Conservation (phyloP, 805 yeast species). For the Blastobotrys chiropterorum region DNA sequence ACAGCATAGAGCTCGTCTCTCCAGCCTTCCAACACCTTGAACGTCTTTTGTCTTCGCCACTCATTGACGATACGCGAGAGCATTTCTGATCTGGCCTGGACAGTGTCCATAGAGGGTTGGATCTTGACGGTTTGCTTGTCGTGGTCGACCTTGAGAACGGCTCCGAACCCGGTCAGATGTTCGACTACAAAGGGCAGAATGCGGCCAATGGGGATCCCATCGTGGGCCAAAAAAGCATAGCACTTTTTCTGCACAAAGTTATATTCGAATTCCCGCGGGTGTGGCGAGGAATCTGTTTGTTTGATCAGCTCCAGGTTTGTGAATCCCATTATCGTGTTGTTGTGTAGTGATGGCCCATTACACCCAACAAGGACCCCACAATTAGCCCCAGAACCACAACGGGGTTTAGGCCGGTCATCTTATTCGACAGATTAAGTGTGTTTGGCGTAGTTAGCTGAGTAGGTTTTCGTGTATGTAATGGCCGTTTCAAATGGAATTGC, state of each 20-base stretch:
- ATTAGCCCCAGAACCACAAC: no score
- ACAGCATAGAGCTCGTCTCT: conserved; percentile 76
- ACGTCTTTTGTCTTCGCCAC: conserved; percentile 21
- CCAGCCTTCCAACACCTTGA: conserved; percentile 48
- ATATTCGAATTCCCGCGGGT: conserved; percentile 6
- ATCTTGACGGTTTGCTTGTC: conserved; percentile 27
- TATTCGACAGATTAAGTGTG: no score
- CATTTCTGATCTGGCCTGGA: conserved; percentile 37
- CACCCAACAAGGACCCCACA: no score
- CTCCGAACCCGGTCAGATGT: conserved; percentile 13
- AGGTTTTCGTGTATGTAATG: no score
- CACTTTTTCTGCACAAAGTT: conserved; percentile 2
- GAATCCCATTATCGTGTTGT: no score
- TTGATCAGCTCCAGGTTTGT: conserved; percentile 9
- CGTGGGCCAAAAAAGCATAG: conserved; percentile 25
- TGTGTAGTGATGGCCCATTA: no score
- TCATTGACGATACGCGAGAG: conserved; percentile 24
- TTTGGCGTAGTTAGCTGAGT: no score
- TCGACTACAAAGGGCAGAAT: conserved; percentile 23
- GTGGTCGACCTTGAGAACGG: conserved; percentile 24
- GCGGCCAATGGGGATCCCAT: conserved; percentile 22
- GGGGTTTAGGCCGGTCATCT: no score
- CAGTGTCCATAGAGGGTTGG: conserved; percentile 29
- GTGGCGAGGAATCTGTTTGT: conserved; percentile 14
- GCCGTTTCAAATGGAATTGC: no score